Evolutionary conservation across 306 rosid species (phyloP).

Genomic region (Cajanus cajan): DNA sequence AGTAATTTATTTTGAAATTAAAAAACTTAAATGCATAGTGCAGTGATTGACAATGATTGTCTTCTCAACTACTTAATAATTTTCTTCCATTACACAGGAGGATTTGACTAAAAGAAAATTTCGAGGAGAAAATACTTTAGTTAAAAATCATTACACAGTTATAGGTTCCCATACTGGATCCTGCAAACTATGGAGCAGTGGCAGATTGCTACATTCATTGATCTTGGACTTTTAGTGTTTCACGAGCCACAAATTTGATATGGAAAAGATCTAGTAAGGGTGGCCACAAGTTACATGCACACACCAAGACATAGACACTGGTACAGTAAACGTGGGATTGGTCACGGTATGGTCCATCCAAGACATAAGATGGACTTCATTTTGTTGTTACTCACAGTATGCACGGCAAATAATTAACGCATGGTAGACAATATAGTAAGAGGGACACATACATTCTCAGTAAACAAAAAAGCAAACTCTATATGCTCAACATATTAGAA

Average conservation of each 20-base stretch:
- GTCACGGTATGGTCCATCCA: constrained; percentile 27
- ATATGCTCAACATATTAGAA: constrained; percentile 18
- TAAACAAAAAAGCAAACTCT: constrained; percentile 11
- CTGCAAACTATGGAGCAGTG: constrained; percentile 17
- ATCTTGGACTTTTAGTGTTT: constrained; percentile 8
- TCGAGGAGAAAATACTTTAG: neutral
- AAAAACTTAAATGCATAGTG: too few species aligned
- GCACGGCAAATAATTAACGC: constrained; percentile 9
- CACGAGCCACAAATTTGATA: constrained; percentile 34
- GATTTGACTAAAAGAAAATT: too few species aligned
- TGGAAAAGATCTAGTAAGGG: constrained; percentile 15
- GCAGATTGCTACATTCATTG: constrained; percentile 4
- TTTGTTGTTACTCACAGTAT: constrained; percentile 19
- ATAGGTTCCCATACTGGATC: constrained; percentile 30
- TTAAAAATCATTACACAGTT: neutral
- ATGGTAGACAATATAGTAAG: constrained; percentile 1
- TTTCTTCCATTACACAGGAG: neutral
- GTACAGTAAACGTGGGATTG: constrained; percentile 26
- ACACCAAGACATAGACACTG: constrained; percentile 4
- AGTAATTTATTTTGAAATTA: too few species aligned
- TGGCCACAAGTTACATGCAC: neutral
- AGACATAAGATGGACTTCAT: constrained; percentile 22
- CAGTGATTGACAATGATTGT: too few species aligned
- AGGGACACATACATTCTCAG: neutral
- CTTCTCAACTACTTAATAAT: too few species aligned